A percentile compares a stretch with the other conserved stretches of the same genome.
These are phyloP conservation scores for Wickerhamomyces sp. DNA, from an alignment of 1,139 yeast species.

Conservation along the genomic window DNA sequence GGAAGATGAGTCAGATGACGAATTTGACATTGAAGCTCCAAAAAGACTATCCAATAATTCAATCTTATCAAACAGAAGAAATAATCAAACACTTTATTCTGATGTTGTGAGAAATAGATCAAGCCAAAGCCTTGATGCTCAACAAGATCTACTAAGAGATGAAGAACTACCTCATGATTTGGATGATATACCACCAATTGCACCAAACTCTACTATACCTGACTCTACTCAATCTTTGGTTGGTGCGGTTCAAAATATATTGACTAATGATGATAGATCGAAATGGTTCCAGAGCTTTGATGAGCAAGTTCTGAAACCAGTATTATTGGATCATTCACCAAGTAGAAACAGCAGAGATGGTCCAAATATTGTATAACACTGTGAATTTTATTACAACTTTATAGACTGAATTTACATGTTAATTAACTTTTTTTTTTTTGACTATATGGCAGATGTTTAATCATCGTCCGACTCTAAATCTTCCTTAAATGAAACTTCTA, in stretches of 20 bases:
- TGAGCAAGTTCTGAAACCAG: constrained; percentile 95
- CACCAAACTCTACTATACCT: constrained; percentile 6
- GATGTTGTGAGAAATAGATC: constrained; percentile 5
- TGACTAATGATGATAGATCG: constrained; percentile 35
- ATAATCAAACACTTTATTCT: constrained; percentile 12
- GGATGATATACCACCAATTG: constrained; percentile 25
- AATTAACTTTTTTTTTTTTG: too few species aligned
- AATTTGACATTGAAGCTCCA: constrained; percentile 87
- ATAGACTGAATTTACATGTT: too few species aligned
- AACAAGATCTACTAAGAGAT: constrained; percentile 21
- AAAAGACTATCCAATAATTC: constrained; percentile 27
- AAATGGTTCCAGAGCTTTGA: constrained; percentile 93
- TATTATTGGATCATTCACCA: constrained; percentile 57
- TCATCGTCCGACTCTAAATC: constrained; percentile 9
- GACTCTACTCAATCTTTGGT: constrained; percentile 9
- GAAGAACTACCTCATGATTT: constrained; percentile 23
- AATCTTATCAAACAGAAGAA: constrained; percentile 34
- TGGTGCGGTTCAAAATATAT: constrained; percentile 21
- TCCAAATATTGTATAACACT: constrained; percentile 2
- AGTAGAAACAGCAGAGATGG: constrained; percentile 12
- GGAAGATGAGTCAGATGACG: constrained; percentile 89
- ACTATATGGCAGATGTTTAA: too few species aligned
- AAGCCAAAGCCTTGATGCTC: constrained; percentile 5
- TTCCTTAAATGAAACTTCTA: constrained; percentile 51
- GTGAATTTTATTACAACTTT: not conserved